phyloP scores from a whole-genome alignment of 2,329 filamentous ascomycete genomes.

The Trichoderma sp. region DNA sequence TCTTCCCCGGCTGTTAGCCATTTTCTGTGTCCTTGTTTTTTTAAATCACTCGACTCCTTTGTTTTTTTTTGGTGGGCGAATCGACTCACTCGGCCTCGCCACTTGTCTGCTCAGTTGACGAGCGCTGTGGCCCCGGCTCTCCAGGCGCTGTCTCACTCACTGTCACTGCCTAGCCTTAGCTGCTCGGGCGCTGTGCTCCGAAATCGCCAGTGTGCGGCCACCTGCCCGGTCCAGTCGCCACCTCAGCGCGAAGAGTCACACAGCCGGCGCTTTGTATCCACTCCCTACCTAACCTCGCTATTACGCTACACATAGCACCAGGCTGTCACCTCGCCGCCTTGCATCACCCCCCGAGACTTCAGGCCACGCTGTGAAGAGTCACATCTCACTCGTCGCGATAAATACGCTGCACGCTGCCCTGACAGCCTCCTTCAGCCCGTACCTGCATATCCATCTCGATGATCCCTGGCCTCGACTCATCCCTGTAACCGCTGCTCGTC shows the following conservation, averaged over 20 bases:
- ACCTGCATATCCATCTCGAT: constrained; percentile 35
- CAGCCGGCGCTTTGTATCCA: constrained; percentile 27
- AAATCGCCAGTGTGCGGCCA: constrained; percentile 41
- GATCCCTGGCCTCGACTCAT: constrained; percentile 16
- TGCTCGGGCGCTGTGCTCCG: constrained; percentile 36
- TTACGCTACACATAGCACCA: constrained; percentile 24
- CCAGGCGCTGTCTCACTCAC: constrained; percentile 20
- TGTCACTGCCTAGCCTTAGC: constrained; percentile 22
- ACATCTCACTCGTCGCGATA: constrained; percentile 33
- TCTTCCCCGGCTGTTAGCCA: not conserved
- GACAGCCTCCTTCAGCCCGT: constrained; percentile 27
- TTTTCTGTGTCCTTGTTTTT: not conserved
- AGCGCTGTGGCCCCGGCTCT: constrained; percentile 17
- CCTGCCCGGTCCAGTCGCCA: constrained; percentile 39
- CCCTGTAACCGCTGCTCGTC: constrained; percentile 4
- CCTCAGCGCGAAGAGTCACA: constrained; percentile 43
- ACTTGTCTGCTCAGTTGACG: constrained; percentile 12
- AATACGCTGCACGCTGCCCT: constrained; percentile 29
- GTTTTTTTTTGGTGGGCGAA: not conserved
- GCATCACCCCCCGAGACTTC: constrained; percentile 38
- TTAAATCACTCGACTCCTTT: not conserved
- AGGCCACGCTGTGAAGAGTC: constrained; percentile 34
- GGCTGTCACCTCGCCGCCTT: constrained; percentile 28
- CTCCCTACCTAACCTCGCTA: constrained; percentile 16
- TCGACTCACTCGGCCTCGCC: constrained; percentile 19